Base-by-base conservation (phyloP, 2,329 filamentous ascomycete genomes). In the Claviceps sp. region DNA sequence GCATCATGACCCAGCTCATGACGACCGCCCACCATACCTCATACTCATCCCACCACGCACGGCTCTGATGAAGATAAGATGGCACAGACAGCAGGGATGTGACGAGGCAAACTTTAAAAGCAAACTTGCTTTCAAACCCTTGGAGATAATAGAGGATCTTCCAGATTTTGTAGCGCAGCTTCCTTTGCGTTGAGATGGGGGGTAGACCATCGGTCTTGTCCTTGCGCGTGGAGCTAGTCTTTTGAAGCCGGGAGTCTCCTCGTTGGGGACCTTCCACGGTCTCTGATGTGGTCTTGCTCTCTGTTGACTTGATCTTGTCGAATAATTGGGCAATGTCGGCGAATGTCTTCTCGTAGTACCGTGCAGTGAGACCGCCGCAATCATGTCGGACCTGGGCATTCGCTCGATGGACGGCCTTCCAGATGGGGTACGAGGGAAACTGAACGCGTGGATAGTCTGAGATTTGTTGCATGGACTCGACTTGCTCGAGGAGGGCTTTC, bases 331-430 rank as follows among this genome's bases (percentile, higher is more conserved):
- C 65, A 47, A 75, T 75, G 47, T 72, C 70, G 14, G 58, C 62
- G 55, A 75, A 74, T 9, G 71, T 74, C 48, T 63, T 64, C 43
- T 72, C 70, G 54, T 74, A 75, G 57, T 67, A 65, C 60, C 75
- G 75, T 5, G 76, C 77, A 4, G 77, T 79, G 20, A 78, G 68
- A 24, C 77, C 77, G 18, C 78, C 78, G 54, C 77, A 69, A 58
- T 82, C 78, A 56, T 81, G 78, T 36, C 77, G 68, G 4, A 81
- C 77, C 56, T 79, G 76, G 2, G 72, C 68, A 58, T 80, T 81
- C 5, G 74, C 73, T 37, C 77, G 67, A 56, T 77, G 71, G 1
- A 79, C 52, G 4, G 75, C 69, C 58, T 81, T 81, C 45, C 59
- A 57, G n/a, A 75, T 67, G 0, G 77, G 74, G 55, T 81, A 80